phyloP scores from a whole-genome alignment of 164 flowering plant genomes.

The Amborella trichopoda region DNA sequence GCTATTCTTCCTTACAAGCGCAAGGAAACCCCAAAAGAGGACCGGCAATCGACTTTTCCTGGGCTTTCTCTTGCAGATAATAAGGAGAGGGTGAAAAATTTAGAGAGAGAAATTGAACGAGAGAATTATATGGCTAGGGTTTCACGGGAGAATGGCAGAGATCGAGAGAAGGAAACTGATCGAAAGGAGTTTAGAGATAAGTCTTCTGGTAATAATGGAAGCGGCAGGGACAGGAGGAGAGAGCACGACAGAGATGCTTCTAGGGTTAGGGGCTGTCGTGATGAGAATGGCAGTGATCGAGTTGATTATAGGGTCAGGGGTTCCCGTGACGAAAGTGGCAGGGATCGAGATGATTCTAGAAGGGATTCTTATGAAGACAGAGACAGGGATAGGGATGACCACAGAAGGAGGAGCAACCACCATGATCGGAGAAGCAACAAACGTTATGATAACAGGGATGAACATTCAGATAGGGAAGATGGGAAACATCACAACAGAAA shows the following conservation, averaged over 20 bases:
- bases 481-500: conserved; percentile 7
- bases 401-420: neutral
- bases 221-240: conserved; percentile 13
- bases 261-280: conserved; percentile 10
- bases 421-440: conserved; percentile 7
- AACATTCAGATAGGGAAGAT: conserved; percentile 9
- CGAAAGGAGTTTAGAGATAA: conserved; percentile 11
- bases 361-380: conserved; percentile 4
- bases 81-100: conserved; percentile 43
- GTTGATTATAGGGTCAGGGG: conserved; percentile 1
- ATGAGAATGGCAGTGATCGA: neutral
- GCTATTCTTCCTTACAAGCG: conserved; percentile 61
- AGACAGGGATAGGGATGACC: conserved; percentile 10
- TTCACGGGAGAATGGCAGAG: conserved; percentile 12
- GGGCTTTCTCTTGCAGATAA: conserved; percentile 41
- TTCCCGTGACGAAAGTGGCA: neutral
- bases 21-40: conserved; percentile 13
- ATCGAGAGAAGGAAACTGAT: conserved; percentile 8
- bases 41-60: conserved; percentile 18
- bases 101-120: conserved; percentile 60
- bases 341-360: neutral
- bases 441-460: conserved; percentile 6
- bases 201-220: conserved; percentile 14
- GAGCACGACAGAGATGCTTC: conserved; percentile 13
- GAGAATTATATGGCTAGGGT: too few relatives aligned